Percentiles rank a stretch among this genome's conserved stretches.
These are phyloP conservation scores for Phytophthora pseudosyringae DNA, from an alignment of 352 stramenopile species.

Conservation along the genomic window DNA sequence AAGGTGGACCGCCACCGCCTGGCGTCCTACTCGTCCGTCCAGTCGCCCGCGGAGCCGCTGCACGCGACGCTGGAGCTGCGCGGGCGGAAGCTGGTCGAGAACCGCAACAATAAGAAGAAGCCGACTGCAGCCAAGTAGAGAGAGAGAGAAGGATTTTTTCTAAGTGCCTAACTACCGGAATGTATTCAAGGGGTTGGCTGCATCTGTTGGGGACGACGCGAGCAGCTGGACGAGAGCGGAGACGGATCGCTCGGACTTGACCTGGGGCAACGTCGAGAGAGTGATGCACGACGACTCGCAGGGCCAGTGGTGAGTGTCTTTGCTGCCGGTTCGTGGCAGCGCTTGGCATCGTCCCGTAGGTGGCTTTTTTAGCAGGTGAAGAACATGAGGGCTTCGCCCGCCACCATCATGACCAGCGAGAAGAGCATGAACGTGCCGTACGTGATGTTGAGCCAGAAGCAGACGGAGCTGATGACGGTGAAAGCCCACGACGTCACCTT, in stretches of 20 bases:
- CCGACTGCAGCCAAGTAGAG: slow-evolving; percentile 23
- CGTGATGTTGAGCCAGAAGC: slow-evolving; percentile 59
- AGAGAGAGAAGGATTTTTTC: slow-evolving; percentile 7
- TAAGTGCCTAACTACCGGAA: slow-evolving; percentile 30
- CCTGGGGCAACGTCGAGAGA: slow-evolving; percentile 18
- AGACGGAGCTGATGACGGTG: slow-evolving; percentile 47
- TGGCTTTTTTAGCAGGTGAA: slow-evolving; percentile 68
- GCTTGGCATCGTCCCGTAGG: slow-evolving; percentile 15
- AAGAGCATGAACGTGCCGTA: slow-evolving; percentile 70
- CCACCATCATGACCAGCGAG: slow-evolving; percentile 52
- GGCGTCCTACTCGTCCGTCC: slow-evolving; percentile 73
- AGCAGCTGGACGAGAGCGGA: not conserved
- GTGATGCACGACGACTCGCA: slow-evolving; percentile 28
- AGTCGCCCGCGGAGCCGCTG: slow-evolving; percentile 67
- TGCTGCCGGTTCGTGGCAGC: slow-evolving; percentile 1
- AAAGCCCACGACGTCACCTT: slow-evolving; percentile 62
- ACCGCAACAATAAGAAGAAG: slow-evolving; percentile 44
- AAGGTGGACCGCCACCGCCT: slow-evolving; percentile 71
- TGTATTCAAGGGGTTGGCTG: slow-evolving; percentile 36
- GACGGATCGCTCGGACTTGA: not conserved
- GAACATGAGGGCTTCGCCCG: slow-evolving; percentile 76
- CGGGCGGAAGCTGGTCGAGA: slow-evolving; percentile 31
- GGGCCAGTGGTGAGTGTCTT: not conserved
- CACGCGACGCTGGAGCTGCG: slow-evolving; percentile 38
- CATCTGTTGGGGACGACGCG: slow-evolving; percentile 10